These are phyloP conservation scores for Talaromyces atroroseus DNA, from an alignment of 2,329 filamentous ascomycete species.

Conservation along the genomic window DNA sequence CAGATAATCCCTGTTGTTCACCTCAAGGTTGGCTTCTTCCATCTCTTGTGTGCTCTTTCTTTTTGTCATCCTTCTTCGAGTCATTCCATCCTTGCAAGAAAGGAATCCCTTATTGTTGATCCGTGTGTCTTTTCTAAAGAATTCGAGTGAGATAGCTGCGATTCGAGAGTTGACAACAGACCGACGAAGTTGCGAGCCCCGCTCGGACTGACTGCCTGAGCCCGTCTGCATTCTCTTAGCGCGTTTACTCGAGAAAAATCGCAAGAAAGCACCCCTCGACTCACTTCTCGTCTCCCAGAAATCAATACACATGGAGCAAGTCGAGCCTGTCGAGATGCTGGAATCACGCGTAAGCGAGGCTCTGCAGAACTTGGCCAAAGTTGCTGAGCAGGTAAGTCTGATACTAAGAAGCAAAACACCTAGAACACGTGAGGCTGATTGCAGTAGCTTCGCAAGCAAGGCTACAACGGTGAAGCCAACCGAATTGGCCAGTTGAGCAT, in stretches of 20 bases:
- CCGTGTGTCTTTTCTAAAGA: not conserved
- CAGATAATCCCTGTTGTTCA: not conserved
- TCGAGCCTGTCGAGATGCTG: not conserved
- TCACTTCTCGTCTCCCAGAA: not conserved
- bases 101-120: not conserved
- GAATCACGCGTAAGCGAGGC: not conserved
- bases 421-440: not conserved
- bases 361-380: not conserved
- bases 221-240: not conserved
- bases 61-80: not conserved
- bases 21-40: not conserved
- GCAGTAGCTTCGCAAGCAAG: constrained; percentile 2
- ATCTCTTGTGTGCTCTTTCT: not conserved
- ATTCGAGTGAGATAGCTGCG: not conserved
- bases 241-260: not conserved
- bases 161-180: not conserved
- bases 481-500: constrained; percentile 21
- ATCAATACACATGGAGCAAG: not conserved
- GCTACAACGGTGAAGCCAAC: constrained; percentile 18
- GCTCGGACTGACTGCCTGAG: not conserved
- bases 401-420: not conserved
- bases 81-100: not conserved
- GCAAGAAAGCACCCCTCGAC: not conserved
- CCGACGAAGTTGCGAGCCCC: not conserved
- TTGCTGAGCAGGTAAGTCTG: constrained; percentile 1